Base-by-base conservation (phyloP, 2,329 filamentous ascomycete species). In the Cryphonectria nitschkei region DNA sequence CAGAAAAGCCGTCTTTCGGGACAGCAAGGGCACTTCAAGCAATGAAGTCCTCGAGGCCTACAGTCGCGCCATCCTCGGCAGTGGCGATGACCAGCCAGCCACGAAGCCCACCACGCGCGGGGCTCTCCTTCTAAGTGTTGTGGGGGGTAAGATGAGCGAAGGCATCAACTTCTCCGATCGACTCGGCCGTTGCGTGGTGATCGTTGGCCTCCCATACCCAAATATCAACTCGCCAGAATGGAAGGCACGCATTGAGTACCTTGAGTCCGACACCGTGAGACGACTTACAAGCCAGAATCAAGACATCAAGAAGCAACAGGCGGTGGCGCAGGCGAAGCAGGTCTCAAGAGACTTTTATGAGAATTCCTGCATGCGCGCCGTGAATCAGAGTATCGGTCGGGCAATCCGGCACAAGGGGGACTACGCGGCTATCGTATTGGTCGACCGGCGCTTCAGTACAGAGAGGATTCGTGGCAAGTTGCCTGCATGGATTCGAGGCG, bases 141-240 rank as follows among this genome's bases (percentile, higher is more conserved):
- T 99, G 2, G 95, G 95, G 68, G 96, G 96, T 19, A 97, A 95
- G 75, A 91, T 99, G 82, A 97, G 93, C 70, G 96, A 99, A 81
- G 96, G 96, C 74, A 99, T 99, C 83, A 99, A 99, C 81, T 99
- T 99, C 82, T 95, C 93, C 0, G 95, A 99, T 81, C 86, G 87
- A 3, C 89, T 99, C 0, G 96, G 96, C 1, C 90, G 96, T 37
- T 95, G 93, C 68, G 94, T 99, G 11, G 84, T 97, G 19, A 92
- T 98, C n/a, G 89, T 98, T 19, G 96, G 96, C 0, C 83, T 99
- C 4, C 96, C 96, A 0, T 99, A 97, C 75, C 94, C 96, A 0
- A 99, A 98, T 76, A 90, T 94, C 68, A 89, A 93, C 75, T 94
- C 92, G 13, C 90, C 94, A 1, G 94, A 98, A 77, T 98, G 95